phyloP scores from a whole-genome alignment of 2,329 filamentous ascomycete species.

The Ustulina deusta region DNA sequence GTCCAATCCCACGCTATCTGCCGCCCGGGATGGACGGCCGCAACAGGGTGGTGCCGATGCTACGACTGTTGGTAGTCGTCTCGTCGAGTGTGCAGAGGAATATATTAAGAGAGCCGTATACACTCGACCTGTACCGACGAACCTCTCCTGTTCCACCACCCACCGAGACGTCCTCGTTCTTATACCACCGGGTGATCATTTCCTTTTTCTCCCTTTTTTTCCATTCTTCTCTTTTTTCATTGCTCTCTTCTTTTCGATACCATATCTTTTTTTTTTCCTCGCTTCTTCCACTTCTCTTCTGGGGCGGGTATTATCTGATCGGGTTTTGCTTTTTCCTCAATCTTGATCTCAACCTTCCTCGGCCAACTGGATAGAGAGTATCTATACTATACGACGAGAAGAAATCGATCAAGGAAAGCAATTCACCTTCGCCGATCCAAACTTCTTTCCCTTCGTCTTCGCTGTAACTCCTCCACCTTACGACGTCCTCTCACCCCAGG shows the following conservation, averaged over 20 bases:
- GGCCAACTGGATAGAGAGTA: neutral
- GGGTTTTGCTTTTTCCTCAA: constrained; percentile 40
- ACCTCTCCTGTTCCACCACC: constrained; percentile 31
- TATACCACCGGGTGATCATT: constrained; percentile 39
- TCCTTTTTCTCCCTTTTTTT: constrained; percentile 39
- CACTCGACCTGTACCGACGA: constrained; percentile 33
- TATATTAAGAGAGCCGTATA: constrained; percentile 41
- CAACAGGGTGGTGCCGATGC: constrained; percentile 9
- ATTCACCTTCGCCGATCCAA: constrained; percentile 32
- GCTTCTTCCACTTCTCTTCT: constrained; percentile 29
- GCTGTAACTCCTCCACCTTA: neutral
- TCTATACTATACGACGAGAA: constrained; percentile 31
- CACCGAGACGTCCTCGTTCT: constrained; percentile 34
- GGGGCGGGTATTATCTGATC: constrained; percentile 41
- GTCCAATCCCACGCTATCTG: constrained; percentile 26
- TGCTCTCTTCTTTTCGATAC: constrained; percentile 19
- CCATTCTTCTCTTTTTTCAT: constrained; percentile 33
- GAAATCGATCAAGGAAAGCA: constrained; percentile 8
- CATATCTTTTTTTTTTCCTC: constrained; percentile 19
- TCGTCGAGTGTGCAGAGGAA: constrained; percentile 18
- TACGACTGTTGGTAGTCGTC: neutral
- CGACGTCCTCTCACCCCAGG: neutral
- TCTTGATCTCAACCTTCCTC: constrained; percentile 20
- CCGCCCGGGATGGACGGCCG: constrained; percentile 34
- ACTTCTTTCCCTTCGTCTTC: constrained; percentile 15